Evolutionary conservation across 768 basidiomycete genomes (phyloP).

Genomic region (Boletus patriciae): DNA sequence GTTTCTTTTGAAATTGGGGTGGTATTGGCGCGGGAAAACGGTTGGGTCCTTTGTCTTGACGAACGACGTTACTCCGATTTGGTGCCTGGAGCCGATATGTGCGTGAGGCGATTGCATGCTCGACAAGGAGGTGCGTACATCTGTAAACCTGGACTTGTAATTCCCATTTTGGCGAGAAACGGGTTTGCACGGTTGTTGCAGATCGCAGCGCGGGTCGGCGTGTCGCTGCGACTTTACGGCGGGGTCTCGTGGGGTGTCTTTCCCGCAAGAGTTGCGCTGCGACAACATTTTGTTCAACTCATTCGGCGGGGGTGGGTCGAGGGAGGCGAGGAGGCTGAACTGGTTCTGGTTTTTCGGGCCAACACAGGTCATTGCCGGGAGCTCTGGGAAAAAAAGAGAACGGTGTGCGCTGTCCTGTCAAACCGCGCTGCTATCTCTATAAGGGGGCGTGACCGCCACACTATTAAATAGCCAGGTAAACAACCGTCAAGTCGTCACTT

Average conservation of each 20-base stretch:
- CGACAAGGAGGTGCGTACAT: constrained; percentile 3
- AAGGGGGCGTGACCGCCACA: constrained; percentile 2
- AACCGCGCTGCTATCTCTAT: neutral
- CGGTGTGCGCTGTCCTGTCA: neutral
- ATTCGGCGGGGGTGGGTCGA: neutral
- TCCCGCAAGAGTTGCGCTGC: neutral
- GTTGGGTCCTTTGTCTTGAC: neutral
- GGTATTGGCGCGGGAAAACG: neutral
- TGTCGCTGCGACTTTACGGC: neutral
- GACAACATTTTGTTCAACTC: neutral
- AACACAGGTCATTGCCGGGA: constrained; percentile 4
- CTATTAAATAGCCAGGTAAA: constrained; percentile 12
- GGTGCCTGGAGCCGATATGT: neutral
- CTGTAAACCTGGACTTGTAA: neutral
- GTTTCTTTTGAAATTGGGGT: constrained; percentile 7
- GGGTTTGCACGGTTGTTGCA: neutral
- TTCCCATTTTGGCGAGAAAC: neutral
- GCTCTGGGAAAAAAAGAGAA: constrained; percentile 2
- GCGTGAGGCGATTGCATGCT: neutral
- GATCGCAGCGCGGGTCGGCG: neutral
- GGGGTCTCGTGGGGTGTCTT: neutral
- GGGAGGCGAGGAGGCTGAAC: constrained; percentile 3
- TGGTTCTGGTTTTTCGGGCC: neutral
- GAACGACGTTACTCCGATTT: neutral
- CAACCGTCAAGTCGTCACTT: constrained; percentile 19